Percentiles rank a stretch among this genome's conserved stretches.
These are phyloP conservation scores for Pichia eremophila DNA, from an alignment of 805 yeast genomes.

Conservation along the genomic window DNA sequence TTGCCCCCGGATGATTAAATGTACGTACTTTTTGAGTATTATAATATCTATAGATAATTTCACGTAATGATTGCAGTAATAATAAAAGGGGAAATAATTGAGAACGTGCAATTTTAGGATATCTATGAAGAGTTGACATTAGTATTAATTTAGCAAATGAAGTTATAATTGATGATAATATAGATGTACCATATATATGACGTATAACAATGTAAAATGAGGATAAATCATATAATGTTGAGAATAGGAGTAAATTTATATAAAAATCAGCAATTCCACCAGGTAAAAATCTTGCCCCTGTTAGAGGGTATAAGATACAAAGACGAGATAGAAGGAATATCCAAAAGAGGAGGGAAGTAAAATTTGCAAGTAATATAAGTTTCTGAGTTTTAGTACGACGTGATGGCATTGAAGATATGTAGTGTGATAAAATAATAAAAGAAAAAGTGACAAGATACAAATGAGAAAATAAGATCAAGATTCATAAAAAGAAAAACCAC, in stretches of 20 bases:
- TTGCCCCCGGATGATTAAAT: not conserved
- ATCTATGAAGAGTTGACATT: not conserved
- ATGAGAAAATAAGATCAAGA: no score
- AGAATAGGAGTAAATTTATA: conserved; percentile 10
- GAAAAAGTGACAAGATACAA: no score
- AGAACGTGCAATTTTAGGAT: not conserved
- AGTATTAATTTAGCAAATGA: not conserved
- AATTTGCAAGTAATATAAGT: conserved; percentile 9
- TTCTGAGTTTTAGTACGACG: not conserved
- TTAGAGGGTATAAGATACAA: conserved; percentile 47
- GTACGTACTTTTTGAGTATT: not conserved
- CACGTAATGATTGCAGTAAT: not conserved
- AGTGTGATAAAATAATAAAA: not conserved
- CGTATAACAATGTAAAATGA: conserved; percentile 15
- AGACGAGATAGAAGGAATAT: conserved; percentile 40
- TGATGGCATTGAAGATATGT: not conserved
- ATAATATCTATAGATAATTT: not conserved
- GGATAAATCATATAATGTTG: conserved; percentile 14
- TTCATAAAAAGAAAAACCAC: no score
- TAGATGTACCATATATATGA: not conserved
- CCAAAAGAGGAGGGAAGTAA: conserved; percentile 36
- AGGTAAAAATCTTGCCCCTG: conserved; percentile 55
- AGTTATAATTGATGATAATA: not conserved
- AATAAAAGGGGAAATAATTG: not conserved
- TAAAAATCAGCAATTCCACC: conserved; percentile 67